Evolutionary conservation across 2,329 filamentous ascomycete genomes (phyloP), one percentile per base, ranked within the genome.

Genomic region (Trematosphaeria pertusa): DNA sequence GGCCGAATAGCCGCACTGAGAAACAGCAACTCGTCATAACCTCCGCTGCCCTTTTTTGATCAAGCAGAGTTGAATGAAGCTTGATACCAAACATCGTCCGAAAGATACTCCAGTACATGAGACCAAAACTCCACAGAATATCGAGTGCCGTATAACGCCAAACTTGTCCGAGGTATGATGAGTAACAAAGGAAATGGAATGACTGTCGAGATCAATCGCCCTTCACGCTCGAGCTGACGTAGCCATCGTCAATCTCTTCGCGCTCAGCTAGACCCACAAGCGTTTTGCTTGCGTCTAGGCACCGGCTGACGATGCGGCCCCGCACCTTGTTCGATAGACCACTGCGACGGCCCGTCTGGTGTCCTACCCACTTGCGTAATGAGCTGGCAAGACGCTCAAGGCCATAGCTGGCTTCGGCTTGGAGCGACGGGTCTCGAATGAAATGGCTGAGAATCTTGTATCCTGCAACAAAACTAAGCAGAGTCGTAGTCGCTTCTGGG

Each of bases 291-390:
- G 76, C 67, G 17, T 64, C 60, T 5, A 78, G 46, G 54, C 75
- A 78, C 30, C 67, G 56, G 28, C 67, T 67, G 6, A 79, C 69
- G 26, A 79, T 65, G 34, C 61, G 64, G 3, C 62, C 63, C 12
- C 73, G 64, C 3, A 71, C 67, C 43, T 68, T 72, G 19, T 64
- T 64, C 5, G 60, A 67, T 46, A 79, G 41, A 0, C 75, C 75
- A 28, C 68, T 74, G 6, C 64, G 63, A 7, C 67, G 64, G 5
- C 73, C 75, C 4, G 70, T 71, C 15, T 72, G 72, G 21, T 73
- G 75, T 3, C 77, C 76, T 30, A 77, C 64, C 77, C 77, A 80
- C 37, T 76, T 64, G 3, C 77, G 67, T 31, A 80, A 57, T 17
- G 67, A 71, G 41, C 67, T 70, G 4, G 75, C 74, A 18, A 78